Conservation (phyloP, 495 filamentous ascomycete species). For the Clohesyomyces aquaticus region DNA sequence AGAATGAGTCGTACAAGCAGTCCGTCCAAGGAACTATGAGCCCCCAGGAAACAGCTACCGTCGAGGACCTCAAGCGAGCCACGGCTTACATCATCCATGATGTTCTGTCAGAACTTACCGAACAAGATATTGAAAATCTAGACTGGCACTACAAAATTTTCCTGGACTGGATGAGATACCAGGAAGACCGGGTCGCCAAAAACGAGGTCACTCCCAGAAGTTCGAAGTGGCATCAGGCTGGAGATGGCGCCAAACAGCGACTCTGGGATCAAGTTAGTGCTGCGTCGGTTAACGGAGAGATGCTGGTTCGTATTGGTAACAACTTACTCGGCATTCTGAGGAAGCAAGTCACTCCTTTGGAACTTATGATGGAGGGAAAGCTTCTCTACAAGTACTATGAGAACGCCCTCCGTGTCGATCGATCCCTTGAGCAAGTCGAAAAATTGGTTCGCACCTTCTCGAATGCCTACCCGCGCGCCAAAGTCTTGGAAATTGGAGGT, state of each 20-base stretch:
- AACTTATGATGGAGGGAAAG: background rate
- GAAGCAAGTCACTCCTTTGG: background rate
- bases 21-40: too few species aligned
- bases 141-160: background rate
- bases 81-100: background rate
- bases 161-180: background rate
- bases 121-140: background rate
- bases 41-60: background rate
- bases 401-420: background rate
- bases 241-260: background rate
- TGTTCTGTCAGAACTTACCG: background rate
- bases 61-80: background rate
- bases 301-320: background rate
- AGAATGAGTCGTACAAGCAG: too few species aligned
- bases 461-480: background rate
- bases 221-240: background rate
- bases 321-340: background rate
- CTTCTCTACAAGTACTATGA: conserved; percentile 1
- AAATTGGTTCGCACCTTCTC: background rate
- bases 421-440: background rate
- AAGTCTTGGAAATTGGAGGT: conserved; percentile 2
- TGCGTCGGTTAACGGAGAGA: background rate
- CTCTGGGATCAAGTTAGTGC: background rate
- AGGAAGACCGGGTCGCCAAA: background rate
- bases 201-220: background rate